phyloP scores from a whole-genome alignment of 2,329 filamentous ascomycete species.

The Phaeophleospora eucalypticola region DNA sequence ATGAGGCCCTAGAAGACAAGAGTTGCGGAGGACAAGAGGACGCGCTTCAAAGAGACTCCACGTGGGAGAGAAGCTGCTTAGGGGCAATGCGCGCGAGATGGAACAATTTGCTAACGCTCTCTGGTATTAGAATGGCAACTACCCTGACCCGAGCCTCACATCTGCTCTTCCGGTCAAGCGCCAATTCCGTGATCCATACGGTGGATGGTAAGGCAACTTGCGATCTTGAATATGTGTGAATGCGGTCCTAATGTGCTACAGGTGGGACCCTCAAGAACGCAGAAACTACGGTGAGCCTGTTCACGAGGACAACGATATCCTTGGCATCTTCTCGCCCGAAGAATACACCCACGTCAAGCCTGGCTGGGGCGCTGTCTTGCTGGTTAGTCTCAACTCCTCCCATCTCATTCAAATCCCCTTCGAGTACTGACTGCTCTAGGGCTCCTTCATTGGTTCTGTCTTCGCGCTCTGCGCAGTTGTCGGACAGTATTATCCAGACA shows the following conservation, averaged over 20 bases:
- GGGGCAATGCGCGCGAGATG: background rate
- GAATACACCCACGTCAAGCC: slow-evolving; percentile 82
- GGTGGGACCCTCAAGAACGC: slow-evolving; percentile 92
- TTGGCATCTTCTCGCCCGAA: slow-evolving; percentile 84
- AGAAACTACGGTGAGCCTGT: slow-evolving; percentile 95
- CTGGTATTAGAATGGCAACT: slow-evolving; percentile 69
- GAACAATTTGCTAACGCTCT: background rate
- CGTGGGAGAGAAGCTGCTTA: background rate
- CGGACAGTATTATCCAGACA: slow-evolving; percentile 43
- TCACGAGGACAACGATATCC: slow-evolving; percentile 91
- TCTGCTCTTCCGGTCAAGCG: slow-evolving; percentile 65
- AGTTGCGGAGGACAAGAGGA: background rate
- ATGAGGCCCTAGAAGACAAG: slow-evolving; percentile 8
- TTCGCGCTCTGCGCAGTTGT: slow-evolving; percentile 39
- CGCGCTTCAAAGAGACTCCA: background rate
- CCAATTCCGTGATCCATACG: slow-evolving; percentile 88
- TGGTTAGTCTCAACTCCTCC: slow-evolving; percentile 20
- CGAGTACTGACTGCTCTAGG: slow-evolving; percentile 17
- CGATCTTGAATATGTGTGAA: too few species aligned
- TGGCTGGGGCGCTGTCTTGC: slow-evolving; percentile 62
- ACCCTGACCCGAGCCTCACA: slow-evolving; percentile 64
- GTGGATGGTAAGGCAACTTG: slow-evolving; percentile 56
- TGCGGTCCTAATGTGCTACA: background rate
- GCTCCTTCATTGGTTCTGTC: slow-evolving; percentile 42
- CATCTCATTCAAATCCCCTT: background rate